Percentiles rank a stretch among this genome's conserved stretches.
Evolutionary conservation across 2,329 filamentous ascomycete species (phyloP).

Genomic region (Aspergillus latus): DNA sequence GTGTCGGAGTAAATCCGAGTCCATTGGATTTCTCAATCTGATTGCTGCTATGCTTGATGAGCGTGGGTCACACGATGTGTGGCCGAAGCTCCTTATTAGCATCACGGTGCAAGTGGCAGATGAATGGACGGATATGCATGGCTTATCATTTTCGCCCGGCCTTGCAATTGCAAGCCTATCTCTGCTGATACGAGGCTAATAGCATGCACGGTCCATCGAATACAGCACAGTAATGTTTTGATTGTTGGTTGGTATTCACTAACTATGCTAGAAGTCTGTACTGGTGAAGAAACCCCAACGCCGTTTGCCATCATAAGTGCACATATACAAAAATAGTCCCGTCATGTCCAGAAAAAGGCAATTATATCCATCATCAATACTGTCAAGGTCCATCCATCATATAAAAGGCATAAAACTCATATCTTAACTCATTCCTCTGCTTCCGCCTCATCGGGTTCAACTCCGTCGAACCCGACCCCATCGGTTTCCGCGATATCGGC

Average conservation of each 20-base stretch:
- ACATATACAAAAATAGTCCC: not conserved
- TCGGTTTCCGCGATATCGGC: not conserved
- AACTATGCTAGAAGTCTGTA: not conserved
- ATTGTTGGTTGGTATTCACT: not conserved
- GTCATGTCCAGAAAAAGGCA: not conserved
- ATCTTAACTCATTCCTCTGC: not conserved
- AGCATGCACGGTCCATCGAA: no score
- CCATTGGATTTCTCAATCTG: no score
- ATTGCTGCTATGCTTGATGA: no score
- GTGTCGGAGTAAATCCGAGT: no score
- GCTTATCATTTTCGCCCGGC: no score
- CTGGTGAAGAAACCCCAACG: not conserved
- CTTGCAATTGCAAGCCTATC: no score
- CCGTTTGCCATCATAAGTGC: not conserved
- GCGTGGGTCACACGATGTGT: no score
- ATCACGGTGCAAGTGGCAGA: no score
- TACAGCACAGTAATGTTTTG: not conserved
- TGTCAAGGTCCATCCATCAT: constrained; percentile 1
- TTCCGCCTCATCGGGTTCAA: not conserved
- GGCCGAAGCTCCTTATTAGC: no score
- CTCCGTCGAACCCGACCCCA: not conserved
- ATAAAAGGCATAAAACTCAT: not conserved
- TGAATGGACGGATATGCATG: no score
- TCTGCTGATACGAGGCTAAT: no score
- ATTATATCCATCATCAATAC: not conserved